Conservation (phyloP, 331 rosid genomes). For the Quercus lobata region DNA sequence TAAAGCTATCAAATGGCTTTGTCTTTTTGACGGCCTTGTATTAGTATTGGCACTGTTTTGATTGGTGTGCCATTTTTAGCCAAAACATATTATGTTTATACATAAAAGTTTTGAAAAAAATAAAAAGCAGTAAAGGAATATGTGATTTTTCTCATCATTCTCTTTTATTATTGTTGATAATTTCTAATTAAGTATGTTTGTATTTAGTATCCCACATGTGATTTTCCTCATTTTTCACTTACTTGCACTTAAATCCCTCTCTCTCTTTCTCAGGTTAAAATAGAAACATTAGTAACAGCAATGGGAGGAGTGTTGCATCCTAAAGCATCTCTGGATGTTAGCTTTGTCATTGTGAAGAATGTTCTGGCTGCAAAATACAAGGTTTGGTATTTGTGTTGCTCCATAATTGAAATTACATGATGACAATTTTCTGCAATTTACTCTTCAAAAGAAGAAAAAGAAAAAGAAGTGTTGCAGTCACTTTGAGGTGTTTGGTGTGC, state of each 20-base stretch:
- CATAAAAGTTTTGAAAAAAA: no score
- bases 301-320: constrained; percentile 84
- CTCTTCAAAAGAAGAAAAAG: background rate
- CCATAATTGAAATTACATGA: background rate
- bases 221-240: constrained; percentile 9
- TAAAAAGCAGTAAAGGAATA: no score
- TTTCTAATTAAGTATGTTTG: background rate
- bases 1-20: background rate
- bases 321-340: constrained; percentile 64
- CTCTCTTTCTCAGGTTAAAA: constrained; percentile 52
- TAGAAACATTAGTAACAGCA: constrained; percentile 64
- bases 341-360: constrained; percentile 80
- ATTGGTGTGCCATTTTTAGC: background rate
- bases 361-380: constrained; percentile 92
- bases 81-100: background rate
- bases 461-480: background rate
- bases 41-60: background rate
- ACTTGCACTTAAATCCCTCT: constrained; percentile 9
- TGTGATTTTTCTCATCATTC: background rate
- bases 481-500: background rate
- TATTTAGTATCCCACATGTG: background rate
- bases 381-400: constrained; percentile 33
- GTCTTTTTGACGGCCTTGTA: background rate
- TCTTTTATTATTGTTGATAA: background rate
- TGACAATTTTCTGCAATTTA: background rate